Evolutionary conservation across 1,284 basidiomycete genomes (phyloP), one percentile per base, ranked within the genome.

Genomic region (Ceratobasidium sp.): DNA sequence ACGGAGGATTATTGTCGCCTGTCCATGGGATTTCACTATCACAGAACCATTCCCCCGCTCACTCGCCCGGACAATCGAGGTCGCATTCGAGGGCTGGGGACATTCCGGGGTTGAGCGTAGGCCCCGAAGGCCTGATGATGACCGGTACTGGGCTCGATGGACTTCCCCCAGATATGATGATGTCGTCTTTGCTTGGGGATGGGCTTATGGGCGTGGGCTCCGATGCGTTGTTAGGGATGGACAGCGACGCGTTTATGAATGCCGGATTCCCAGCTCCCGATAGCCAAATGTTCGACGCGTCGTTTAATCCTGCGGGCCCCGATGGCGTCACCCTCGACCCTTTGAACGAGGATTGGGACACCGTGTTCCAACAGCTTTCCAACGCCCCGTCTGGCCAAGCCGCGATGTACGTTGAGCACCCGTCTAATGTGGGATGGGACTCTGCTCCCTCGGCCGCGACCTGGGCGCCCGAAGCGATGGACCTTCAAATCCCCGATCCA

Each of bases 401-500:
- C 36, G 72, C 60, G 33, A 74, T 64, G 50, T 65, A 64, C 31
- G 72, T 74, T 29, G 60, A 74, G 36, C 72, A 74, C 29, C 69
- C 69, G 24, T 14, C 60, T 14, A 33, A 11, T 17, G 11, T 27
- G 7, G 6, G 48, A 8, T 51, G 48, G 56, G 33, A 22, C 17
- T 60, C 36, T 33, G 51, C 53, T 45, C 41, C 53, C 29, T n/a
- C 65, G 31, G 27, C 65, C 17, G 54, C 66, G 8, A 29, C n/a
- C 29, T 72, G 69, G 69, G 29, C 45, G 1, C 56, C 83, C 85
- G 6, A 78, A 79, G 22, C 83, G 84, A 63, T 67, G 50, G 65
- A 62, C 29, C 41, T 72, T 3, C 27, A 73, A 24, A 19, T 63
- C 3, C 75, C 75, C 2, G 60, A 67, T 22, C 93, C 93, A 6